These are phyloP conservation scores for Penicillium antarcticum DNA, from an alignment of 495 filamentous ascomycete genomes.

Conservation along the genomic window DNA sequence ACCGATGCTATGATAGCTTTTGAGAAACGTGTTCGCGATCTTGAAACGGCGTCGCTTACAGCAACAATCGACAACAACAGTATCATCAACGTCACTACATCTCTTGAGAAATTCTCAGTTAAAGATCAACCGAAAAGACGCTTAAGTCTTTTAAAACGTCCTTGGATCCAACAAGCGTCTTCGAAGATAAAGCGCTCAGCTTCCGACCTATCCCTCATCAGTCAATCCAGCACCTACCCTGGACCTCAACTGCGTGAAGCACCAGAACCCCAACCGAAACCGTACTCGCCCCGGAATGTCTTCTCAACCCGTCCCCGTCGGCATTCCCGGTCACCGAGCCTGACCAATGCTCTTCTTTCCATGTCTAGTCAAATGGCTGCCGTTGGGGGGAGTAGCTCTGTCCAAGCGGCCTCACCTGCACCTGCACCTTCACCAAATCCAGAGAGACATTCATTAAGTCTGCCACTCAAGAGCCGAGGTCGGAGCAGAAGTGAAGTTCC, in stretches of 20 bases:
- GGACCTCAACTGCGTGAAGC: constrained; percentile 32
- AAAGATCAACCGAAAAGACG: constrained; percentile 41
- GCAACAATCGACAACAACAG: constrained; percentile 66
- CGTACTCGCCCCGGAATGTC: constrained; percentile 54
- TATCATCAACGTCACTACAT: constrained; percentile 49
- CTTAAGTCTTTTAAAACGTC: constrained; percentile 49
- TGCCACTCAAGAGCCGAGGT: constrained; percentile 54
- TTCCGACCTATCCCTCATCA: constrained; percentile 33
- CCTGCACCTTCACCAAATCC: constrained; percentile 42
- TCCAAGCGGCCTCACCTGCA: constrained; percentile 37
- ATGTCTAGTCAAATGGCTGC: constrained; percentile 60
- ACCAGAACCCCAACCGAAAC: constrained; percentile 34
- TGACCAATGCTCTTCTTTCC: constrained; percentile 62
- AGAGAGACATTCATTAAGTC: constrained; percentile 48
- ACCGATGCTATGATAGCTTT: constrained; percentile 45
- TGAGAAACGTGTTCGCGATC: constrained; percentile 37
- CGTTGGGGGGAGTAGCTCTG: constrained; percentile 60
- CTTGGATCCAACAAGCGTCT: constrained; percentile 42
- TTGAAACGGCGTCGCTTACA: constrained; percentile 54
- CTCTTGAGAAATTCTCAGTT: constrained; percentile 62
- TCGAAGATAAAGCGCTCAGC: constrained; percentile 32
- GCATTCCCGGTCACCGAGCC: constrained; percentile 55
- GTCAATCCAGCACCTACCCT: constrained; percentile 22
- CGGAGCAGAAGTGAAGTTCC: constrained; percentile 77
- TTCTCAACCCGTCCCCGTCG: constrained; percentile 36